phyloP scores from a whole-genome alignment of 2,329 filamentous ascomycete genomes.

The Scolecobasidium constrictum region DNA sequence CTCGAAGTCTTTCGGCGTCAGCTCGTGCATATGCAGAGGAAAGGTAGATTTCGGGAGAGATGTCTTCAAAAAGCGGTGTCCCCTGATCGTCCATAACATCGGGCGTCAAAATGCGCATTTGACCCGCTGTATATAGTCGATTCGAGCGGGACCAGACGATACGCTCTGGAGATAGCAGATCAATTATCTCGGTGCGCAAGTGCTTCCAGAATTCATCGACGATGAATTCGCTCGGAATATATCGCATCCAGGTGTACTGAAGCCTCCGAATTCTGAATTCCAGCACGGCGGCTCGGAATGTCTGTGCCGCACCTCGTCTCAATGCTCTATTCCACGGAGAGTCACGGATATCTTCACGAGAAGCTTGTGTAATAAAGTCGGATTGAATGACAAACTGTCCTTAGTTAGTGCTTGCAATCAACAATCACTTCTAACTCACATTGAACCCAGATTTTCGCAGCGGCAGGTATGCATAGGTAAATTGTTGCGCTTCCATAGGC shows the following conservation, averaged over 20 bases:
- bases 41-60: background rate
- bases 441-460: constrained; percentile 14
- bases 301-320: constrained; percentile 11
- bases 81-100: constrained; percentile 3
- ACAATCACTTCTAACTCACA: constrained; percentile 11
- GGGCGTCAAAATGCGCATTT: constrained; percentile 31
- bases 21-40: too few species aligned
- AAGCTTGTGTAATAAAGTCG: constrained; percentile 18
- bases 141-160: background rate
- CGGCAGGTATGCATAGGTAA: constrained; percentile 13
- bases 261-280: constrained; percentile 9
- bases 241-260: constrained; percentile 7
- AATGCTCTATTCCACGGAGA: constrained; percentile 16
- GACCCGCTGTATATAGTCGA: background rate
- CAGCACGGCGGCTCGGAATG: constrained; percentile 12
- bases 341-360: constrained; percentile 15
- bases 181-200: background rate
- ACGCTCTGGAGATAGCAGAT: constrained; percentile 3
- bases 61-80: constrained; percentile 3
- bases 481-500: constrained; percentile 12
- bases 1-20: too few species aligned
- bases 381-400: constrained; percentile 18
- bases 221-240: constrained; percentile 4
- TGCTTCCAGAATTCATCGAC: constrained; percentile 5
- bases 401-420: constrained; percentile 3